Base-by-base conservation (phyloP, 495 filamentous ascomycete genomes). In the Talaromyces adpressus region DNA sequence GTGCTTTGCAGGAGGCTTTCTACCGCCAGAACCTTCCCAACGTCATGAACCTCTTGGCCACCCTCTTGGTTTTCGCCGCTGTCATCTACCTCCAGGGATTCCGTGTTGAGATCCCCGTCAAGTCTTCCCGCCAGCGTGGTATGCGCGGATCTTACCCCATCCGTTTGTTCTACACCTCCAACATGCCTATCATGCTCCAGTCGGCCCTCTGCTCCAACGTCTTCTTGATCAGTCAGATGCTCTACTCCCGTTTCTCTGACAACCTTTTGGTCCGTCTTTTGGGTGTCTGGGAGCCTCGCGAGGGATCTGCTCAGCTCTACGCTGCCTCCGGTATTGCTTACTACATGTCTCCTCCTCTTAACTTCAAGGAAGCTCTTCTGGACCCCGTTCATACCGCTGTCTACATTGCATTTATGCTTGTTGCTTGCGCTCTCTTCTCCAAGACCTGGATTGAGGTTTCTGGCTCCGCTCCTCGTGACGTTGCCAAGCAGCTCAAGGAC, bases 391-490 rank as follows among this genome's bases (percentile, higher is more conserved):
- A 99, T 81, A 97, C 95, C 14, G 90, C 89, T 63, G 85, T 97
- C 71, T 99, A 97, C 79, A 92, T 97, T 65, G 84, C 85, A 54
- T 99, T 96, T 80, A 99, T 98, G 92, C 86, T 98, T 59, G 87
- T 89, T 68, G 95, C 95, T 66, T 99, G 95, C 70, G 95, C 95
- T 59, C 85, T 98, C 73, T 99, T 99, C 85, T 97, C 92, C 77
- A 99, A 98, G 91, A 98, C 94, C 68, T 98, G 94, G 95, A 98
- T 99, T 72, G 95, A 99, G 78, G 95, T 99, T 65, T 97, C 93
- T 39, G 95, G 95, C 74, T 96, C 93, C 63, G 91, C 90, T 77
- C 95, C 95, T 25, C 89, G 95, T 75, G 95, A 99, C 73, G 95
- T 99, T 66, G 95, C 95, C 67, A 99, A 99, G 88, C 95, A 99